These are phyloP conservation scores for Penicillium glabrum DNA, from an alignment of 2,329 filamentous ascomycete genomes.

Conservation along the genomic window DNA sequence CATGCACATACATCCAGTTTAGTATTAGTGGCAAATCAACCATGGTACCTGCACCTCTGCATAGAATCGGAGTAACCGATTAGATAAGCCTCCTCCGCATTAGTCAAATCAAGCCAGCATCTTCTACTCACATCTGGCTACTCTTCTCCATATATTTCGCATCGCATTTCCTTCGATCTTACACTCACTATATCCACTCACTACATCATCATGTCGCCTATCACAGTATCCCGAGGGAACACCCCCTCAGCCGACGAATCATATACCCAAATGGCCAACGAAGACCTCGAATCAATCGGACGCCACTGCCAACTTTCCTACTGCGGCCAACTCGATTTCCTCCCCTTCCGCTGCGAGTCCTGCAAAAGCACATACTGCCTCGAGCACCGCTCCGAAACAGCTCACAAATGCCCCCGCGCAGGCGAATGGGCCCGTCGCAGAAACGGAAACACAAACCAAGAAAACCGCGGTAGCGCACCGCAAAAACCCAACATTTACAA, in stretches of 20 bases:
- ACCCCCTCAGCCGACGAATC: conserved; percentile 22
- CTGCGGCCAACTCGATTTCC: conserved; percentile 93
- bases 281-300: conserved; percentile 82
- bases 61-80: neutral
- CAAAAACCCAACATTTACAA: conserved; percentile 58
- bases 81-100: conserved; percentile 5
- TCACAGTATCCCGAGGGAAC: conserved; percentile 23
- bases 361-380: conserved; percentile 84
- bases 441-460: conserved; percentile 25
- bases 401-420: conserved; percentile 67
- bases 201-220: conserved; percentile 23
- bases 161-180: neutral
- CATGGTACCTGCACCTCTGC: too few species aligned
- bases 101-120: conserved; percentile 6
- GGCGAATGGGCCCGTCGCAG: conserved; percentile 61
- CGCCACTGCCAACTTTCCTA: conserved; percentile 87
- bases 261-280: conserved; percentile 51
- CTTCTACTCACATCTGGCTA: conserved; percentile 3
- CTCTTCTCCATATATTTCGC: neutral
- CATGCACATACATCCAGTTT: too few species aligned
- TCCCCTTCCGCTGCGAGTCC: conserved; percentile 90
- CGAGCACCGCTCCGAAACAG: conserved; percentile 83
- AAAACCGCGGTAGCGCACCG: conserved; percentile 28
- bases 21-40: too few species aligned
- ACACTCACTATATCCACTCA: neutral